Conservation (phyloP, 805 yeast species). For the Candida chilensis region DNA sequence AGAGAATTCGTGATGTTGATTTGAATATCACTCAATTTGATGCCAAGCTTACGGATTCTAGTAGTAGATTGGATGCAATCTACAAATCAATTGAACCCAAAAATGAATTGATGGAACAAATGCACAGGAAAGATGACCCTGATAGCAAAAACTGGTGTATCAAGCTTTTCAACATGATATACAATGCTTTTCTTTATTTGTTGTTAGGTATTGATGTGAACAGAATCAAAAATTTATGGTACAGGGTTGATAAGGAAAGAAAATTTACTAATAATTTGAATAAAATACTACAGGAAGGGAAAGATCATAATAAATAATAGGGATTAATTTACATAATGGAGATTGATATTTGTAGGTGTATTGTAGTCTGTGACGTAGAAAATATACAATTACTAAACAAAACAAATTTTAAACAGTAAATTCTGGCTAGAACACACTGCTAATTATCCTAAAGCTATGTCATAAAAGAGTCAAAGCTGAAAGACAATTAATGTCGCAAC, state of each 20-base stretch:
- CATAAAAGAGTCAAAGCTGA: too few species aligned
- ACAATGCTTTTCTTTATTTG: not conserved
- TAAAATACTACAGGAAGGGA: too few species aligned
- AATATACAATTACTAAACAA: too few species aligned
- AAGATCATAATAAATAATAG: too few species aligned
- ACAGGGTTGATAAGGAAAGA: not conserved
- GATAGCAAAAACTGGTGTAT: not conserved
- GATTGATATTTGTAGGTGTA: too few species aligned
- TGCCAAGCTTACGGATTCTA: not conserved
- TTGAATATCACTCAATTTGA: not conserved
- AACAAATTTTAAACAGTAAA: too few species aligned
- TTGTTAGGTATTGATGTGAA: slow-evolving; percentile 1
- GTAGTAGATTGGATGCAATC: not conserved
- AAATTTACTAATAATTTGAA: not conserved
- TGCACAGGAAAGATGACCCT: too few species aligned
- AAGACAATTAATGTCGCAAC: too few species aligned
- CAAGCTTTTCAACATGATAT: not conserved
- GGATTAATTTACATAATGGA: too few species aligned
- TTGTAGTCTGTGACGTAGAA: too few species aligned
- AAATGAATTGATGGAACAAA: not conserved
- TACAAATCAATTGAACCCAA: not conserved
- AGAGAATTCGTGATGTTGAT: not conserved
- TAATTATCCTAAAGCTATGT: too few species aligned
- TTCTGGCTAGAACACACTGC: too few species aligned
- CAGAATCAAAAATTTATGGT: slow-evolving; percentile 1